Conservation (phyloP, 495 filamentous ascomycete genomes). For the Viridothelium virens region DNA sequence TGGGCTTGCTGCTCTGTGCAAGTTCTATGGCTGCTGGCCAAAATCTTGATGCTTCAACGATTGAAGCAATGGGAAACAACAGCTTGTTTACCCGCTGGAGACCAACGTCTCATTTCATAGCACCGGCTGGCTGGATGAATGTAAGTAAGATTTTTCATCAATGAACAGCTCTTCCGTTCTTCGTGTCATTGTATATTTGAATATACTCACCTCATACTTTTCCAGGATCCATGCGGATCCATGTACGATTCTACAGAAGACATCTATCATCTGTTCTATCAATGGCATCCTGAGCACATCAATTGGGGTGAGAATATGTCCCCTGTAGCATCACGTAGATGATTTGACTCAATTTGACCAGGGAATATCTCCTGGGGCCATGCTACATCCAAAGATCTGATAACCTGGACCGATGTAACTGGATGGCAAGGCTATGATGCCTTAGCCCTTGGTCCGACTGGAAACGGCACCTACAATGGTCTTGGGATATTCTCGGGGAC, state of each 20-base stretch:
- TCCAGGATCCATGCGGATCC: slow-evolving; percentile 46
- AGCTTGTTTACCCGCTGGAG: slow-evolving; percentile 40
- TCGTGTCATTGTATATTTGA: background rate
- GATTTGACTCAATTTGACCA: slow-evolving; percentile 14
- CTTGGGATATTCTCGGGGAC: slow-evolving; percentile 50
- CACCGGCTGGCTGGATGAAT: slow-evolving; percentile 50
- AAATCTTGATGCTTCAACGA: slow-evolving; percentile 9
- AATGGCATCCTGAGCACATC: slow-evolving; percentile 38
- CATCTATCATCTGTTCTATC: slow-evolving; percentile 37
- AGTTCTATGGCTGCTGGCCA: background rate
- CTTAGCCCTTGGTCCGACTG: slow-evolving; percentile 28
- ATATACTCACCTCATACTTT: background rate
- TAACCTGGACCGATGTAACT: slow-evolving; percentile 24
- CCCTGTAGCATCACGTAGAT: background rate
- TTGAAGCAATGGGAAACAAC: slow-evolving; percentile 34
- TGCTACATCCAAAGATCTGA: slow-evolving; percentile 30
- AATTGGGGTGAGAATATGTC: slow-evolving; percentile 32
- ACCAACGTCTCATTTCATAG: slow-evolving; percentile 45
- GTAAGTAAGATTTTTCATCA: slow-evolving; percentile 6
- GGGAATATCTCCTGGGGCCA: slow-evolving; percentile 42
- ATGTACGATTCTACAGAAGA: slow-evolving; percentile 44
- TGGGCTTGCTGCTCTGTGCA: background rate
- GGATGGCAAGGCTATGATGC: slow-evolving; percentile 36
- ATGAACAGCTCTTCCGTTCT: background rate
- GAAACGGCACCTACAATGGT: slow-evolving; percentile 38